Base-by-base conservation (phyloP, 805 yeast genomes). In the Yarrowia bubula region DNA sequence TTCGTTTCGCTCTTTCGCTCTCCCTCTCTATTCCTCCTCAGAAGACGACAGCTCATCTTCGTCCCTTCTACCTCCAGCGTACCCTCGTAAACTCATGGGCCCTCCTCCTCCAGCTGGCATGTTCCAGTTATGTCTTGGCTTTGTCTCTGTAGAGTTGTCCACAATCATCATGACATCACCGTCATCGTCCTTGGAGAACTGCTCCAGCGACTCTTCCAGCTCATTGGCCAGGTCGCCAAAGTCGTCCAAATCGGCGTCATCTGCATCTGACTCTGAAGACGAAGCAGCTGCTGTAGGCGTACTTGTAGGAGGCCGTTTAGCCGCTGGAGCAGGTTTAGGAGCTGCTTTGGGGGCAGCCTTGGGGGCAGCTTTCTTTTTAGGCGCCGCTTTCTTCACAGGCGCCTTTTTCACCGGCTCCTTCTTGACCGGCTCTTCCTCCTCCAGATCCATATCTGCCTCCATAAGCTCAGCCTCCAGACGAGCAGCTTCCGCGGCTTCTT, bases 121-220 rank as follows among this genome's bases (percentile, higher is more conserved):
- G 42, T 44, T 37, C 64, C 64, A 58, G 15, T 11, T 35, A 9
- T 58, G 50, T 4, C 7, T 11, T 10, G 51, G 51, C 43, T 58
- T 43, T 11, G 41, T 17, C 4, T 58, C 63, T 8, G 42, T 41
- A 7, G 64, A 43, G 35, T 58, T 42, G n/a, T 58, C 64, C 33
- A 58, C 51, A 14, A 58, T 37, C 51, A 58, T 58, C 50, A 42
- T 42, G 22, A 43, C 41, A n/a, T 58, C 64, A 3, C 51, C 51
- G 15, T 43, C 51, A 32, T 43, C 51, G 44, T 43, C 50, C 43
- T 43, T 44, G 35, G 51, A 43, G 28, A 43, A 43, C 35, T 42
- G 43, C 22, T 58, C 64, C 35, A 58, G 43, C 18, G 64, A 58
- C 43, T 58, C 64, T n/a, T 58, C 64, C 35, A 58, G 51, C 51